These are phyloP conservation scores for Aspergillus pseudoviridinutans DNA, from an alignment of 2,329 filamentous ascomycete genomes.

Conservation along the genomic window DNA sequence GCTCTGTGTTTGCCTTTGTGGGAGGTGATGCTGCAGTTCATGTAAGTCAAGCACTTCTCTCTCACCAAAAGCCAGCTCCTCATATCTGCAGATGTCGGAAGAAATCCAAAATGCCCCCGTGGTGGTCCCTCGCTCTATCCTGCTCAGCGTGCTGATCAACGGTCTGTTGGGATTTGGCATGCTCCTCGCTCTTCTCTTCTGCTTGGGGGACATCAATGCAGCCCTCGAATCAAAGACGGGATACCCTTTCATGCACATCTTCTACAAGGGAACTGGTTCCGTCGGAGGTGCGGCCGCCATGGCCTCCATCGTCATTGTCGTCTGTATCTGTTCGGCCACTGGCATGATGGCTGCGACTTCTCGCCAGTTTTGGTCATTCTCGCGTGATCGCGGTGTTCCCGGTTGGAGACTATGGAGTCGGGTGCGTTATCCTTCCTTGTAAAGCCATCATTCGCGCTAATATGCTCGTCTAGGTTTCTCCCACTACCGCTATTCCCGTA, in stretches of 20 bases:
- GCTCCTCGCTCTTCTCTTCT: slow-evolving; percentile 33
- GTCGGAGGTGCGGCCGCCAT: slow-evolving; percentile 28
- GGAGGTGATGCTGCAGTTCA: slow-evolving; percentile 24
- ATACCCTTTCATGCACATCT: slow-evolving; percentile 39
- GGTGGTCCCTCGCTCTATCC: slow-evolving; percentile 35
- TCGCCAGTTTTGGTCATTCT: slow-evolving; percentile 35
- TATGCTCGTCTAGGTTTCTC: slow-evolving; percentile 1
- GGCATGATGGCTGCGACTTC: slow-evolving; percentile 31
- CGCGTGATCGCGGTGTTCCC: slow-evolving; percentile 35
- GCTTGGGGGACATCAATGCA: slow-evolving; percentile 31
- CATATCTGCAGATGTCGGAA: slow-evolving; percentile 32
- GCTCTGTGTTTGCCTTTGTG: slow-evolving; percentile 18
- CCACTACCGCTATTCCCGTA: slow-evolving; percentile 19
- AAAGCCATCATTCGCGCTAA: neutral
- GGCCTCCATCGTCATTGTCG: slow-evolving; percentile 29
- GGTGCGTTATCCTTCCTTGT: slow-evolving; percentile 11
- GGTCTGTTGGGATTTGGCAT: slow-evolving; percentile 34
- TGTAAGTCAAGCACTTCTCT: slow-evolving; percentile 11
- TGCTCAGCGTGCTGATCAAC: slow-evolving; percentile 34
- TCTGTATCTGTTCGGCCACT: slow-evolving; percentile 27
- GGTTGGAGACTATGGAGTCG: slow-evolving; percentile 23
- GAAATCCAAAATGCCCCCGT: slow-evolving; percentile 36
- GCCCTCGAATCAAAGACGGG: slow-evolving; percentile 30
- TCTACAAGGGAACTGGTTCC: slow-evolving; percentile 44
- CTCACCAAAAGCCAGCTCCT: neutral